Evolutionary conservation across 1,139 yeast species (phyloP).

Genomic region (Protomyces arabidopsidicola): DNA sequence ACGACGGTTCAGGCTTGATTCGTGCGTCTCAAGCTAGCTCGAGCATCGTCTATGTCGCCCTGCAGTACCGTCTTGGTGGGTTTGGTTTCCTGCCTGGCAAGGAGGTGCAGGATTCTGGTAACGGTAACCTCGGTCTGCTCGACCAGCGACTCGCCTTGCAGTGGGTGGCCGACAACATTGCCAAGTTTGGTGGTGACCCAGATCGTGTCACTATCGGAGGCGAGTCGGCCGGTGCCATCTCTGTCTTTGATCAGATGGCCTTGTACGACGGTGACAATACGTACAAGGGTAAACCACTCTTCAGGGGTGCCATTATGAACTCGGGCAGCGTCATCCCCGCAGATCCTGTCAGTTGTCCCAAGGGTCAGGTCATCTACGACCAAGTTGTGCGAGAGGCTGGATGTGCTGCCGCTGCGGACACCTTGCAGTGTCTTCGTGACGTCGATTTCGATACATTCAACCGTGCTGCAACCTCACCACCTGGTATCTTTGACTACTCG

Average conservation of each 20-base stretch:
- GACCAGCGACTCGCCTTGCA: slow-evolving; percentile 40
- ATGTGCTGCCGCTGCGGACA: background rate
- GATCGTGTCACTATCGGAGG: slow-evolving; percentile 33
- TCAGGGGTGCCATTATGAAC: slow-evolving; percentile 5
- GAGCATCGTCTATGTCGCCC: slow-evolving; percentile 35
- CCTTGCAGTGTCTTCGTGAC: background rate
- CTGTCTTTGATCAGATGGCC: slow-evolving; percentile 2
- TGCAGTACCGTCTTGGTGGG: slow-evolving; percentile 40
- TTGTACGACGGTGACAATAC: slow-evolving; percentile 3
- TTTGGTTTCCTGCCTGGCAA: slow-evolving; percentile 37
- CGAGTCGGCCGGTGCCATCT: slow-evolving; percentile 13
- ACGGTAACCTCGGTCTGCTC: slow-evolving; percentile 39
- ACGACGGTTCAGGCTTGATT: background rate
- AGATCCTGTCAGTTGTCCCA: background rate
- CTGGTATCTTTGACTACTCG: background rate
- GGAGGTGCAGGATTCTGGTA: background rate
- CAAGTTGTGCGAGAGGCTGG: background rate
- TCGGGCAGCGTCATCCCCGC: slow-evolving; percentile 4
- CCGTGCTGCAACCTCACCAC: background rate
- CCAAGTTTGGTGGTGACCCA: slow-evolving; percentile 42
- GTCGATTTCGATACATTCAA: background rate
- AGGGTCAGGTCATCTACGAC: background rate
- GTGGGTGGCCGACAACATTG: slow-evolving; percentile 42
- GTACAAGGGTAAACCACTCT: slow-evolving; percentile 4
- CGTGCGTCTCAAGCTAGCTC: background rate